Evolutionary conservation across 2,329 filamentous ascomycete species (phyloP), one percentile per base, ranked within the genome.

Genomic region (Botrytis pseudocinerea): DNA sequence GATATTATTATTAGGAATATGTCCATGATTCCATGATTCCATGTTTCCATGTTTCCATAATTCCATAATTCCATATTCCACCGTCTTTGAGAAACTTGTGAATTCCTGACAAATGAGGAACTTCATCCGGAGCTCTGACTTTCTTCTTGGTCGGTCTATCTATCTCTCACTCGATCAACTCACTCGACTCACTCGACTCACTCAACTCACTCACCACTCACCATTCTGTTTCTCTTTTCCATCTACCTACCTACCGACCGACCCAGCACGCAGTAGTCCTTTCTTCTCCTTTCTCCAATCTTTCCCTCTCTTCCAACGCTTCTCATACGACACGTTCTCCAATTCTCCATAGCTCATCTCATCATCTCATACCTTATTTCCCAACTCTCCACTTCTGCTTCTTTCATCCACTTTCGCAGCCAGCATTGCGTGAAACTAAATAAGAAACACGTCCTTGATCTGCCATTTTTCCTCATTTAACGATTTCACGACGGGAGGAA

Each of bases 401-500:
- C 25, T 40, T 28, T 38, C 20, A 40, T 68, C 51, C 70, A 60
- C 25, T 61, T 69, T 51, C 22, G n/a, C 10, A 63, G 10, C 62
- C 10, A 51, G 10, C 62, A 32, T 60, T 71, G 12, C 18, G 28
- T 51, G 3, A 57, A 54, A 57, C 40, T 25, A 42, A 60, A 48
- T 32, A 28, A 57, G n/a, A 57, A 57, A 44, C 28, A 51, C 60
- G 60, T 61, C 28, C 61, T 59, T 59, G 14, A 28, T 68, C 38
- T n/a, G 48, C 48, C 25, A 68, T 51, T 42, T 32, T 60, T 14
- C 25, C 62, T 44, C 59, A 57, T 64, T 69, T 75, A 64, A 77
- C 73, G 76, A 77, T 57, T 74, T 63, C 73, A 75, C 75, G 75
- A 73, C 73, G 74, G 65, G 60, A 72, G 74, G 65, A 57, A 72